Conservation (phyloP, 1,284 basidiomycete species). For the Heliocybe sulcata region DNA sequence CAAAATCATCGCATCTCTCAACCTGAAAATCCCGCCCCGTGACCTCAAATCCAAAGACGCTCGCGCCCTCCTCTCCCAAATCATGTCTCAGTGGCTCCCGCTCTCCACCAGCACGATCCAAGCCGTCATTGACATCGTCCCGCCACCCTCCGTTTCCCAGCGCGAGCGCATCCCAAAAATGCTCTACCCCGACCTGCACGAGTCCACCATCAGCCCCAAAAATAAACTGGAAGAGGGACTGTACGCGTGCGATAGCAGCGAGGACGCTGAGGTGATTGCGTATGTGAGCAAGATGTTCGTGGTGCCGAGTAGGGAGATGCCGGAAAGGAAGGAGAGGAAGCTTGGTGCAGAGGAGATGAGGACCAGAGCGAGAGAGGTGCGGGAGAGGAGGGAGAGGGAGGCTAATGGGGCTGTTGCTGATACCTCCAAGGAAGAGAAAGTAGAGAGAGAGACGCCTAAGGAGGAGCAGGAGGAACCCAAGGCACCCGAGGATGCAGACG, state of each 20-base stretch:
- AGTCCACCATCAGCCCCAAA: constrained; percentile 49
- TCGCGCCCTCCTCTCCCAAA: constrained; percentile 74
- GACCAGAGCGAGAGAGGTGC: constrained; percentile 54
- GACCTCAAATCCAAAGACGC: constrained; percentile 93
- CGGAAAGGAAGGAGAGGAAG: constrained; percentile 74
- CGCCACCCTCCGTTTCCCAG: constrained; percentile 83
- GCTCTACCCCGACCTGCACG: constrained; percentile 78
- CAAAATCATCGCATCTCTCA: constrained; percentile 85
- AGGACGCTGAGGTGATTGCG: constrained; percentile 63
- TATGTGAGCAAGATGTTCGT: constrained; percentile 99
- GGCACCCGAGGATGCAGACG: constrained; percentile 8
- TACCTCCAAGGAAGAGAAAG: constrained; percentile 13
- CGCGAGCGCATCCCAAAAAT: constrained; percentile 84
- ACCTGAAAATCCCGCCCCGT: constrained; percentile 80
- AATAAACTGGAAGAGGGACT: constrained; percentile 82
- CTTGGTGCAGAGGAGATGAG: constrained; percentile 89
- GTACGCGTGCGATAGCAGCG: constrained; percentile 62
- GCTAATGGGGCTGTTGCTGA: constrained; percentile 19
- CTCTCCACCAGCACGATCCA: constrained; percentile 93
- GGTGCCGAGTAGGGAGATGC: constrained; percentile 72
- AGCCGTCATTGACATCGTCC: constrained; percentile 87
- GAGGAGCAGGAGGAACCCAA: constrained; percentile 7
- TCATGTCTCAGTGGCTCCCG: constrained; percentile 96
- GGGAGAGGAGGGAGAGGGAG: constrained; percentile 37
- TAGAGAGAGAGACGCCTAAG: constrained; percentile 16